Conservation (phyloP, 805 yeast species). For the Citeromyces matritensis region DNA sequence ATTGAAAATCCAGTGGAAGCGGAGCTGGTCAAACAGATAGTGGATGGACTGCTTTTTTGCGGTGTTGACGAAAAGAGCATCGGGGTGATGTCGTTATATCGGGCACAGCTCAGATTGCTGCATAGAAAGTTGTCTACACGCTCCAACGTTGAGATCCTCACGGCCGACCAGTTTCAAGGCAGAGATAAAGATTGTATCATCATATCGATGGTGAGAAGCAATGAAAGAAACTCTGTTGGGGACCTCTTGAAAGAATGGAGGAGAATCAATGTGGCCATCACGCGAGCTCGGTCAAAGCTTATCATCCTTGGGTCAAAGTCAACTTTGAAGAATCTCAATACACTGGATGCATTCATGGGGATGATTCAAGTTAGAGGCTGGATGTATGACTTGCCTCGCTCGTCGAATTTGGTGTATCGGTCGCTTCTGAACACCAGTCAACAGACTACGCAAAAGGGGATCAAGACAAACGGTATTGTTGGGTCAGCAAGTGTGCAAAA, state of each 20-base stretch:
- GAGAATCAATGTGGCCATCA: slow-evolving; percentile 86
- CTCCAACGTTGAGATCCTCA: slow-evolving; percentile 54
- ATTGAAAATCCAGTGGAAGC: slow-evolving; percentile 67
- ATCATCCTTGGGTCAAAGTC: slow-evolving; percentile 67
- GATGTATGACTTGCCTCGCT: slow-evolving; percentile 41
- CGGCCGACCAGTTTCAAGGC: slow-evolving; percentile 95
- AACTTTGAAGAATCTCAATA: slow-evolving; percentile 37
- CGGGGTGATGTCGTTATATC: slow-evolving; percentile 83
- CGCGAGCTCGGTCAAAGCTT: slow-evolving; percentile 76
- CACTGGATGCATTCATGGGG: slow-evolving; percentile 44
- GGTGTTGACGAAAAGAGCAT: slow-evolving; percentile 49
- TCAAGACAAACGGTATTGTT: too few relatives aligned
- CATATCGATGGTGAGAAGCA: slow-evolving; percentile 80
- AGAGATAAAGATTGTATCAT: slow-evolving; percentile 87
- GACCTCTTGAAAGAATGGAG: slow-evolving; percentile 79
- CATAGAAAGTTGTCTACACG: slow-evolving; percentile 11
- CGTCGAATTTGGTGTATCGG: slow-evolving; percentile 21
- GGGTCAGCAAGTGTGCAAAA: too few relatives aligned
- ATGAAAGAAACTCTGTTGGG: slow-evolving; percentile 51
- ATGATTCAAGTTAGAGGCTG: slow-evolving; percentile 43
- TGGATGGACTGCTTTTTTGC: slow-evolving; percentile 35
- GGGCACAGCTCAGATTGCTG: slow-evolving; percentile 59
- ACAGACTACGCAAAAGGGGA: too few relatives aligned
- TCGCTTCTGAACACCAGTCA: slow-evolving; percentile 1
- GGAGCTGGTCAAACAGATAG: slow-evolving; percentile 42